Conservation (phyloP, 768 basidiomycete genomes). For the Neoboletus subvelutipes region DNA sequence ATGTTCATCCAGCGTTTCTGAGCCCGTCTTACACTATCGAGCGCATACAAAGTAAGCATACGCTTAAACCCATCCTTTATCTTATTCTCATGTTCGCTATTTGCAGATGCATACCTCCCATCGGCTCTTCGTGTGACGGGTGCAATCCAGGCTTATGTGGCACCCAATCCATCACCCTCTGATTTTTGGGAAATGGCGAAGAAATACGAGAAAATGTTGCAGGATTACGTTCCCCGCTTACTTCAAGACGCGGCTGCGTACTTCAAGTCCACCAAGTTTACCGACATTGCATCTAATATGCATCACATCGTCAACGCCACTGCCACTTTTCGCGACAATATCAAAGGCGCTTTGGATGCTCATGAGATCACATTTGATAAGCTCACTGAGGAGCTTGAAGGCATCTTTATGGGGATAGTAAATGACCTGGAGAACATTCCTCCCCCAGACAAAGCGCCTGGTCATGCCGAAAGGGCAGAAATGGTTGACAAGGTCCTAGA, state of each 20-base stretch:
- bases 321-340: constrained; percentile 9
- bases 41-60: neutral
- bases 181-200: constrained; percentile 15
- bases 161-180: neutral
- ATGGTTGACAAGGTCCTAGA: constrained; percentile 9
- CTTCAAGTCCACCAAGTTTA: constrained; percentile 9
- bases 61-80: neutral
- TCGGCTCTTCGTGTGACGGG: neutral
- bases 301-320: constrained; percentile 13
- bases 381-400: constrained; percentile 13
- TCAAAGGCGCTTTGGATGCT: constrained; percentile 7
- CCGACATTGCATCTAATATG: constrained; percentile 4
- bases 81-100: neutral
- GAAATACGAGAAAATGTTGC: constrained; percentile 1
- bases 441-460: neutral
- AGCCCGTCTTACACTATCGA: neutral
- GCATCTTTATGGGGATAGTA: constrained; percentile 2
- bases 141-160: neutral
- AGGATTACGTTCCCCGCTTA: constrained; percentile 2
- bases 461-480: constrained; percentile 1
- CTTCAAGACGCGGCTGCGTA: neutral
- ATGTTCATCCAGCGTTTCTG: neutral
- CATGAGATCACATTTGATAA: constrained; percentile 5
- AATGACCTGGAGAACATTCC: constrained; percentile 3
- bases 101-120: constrained; percentile 1